Evolutionary conservation across 2,329 filamentous ascomycete species (phyloP).

Genomic region (Pseudogymnoascus sp.): DNA sequence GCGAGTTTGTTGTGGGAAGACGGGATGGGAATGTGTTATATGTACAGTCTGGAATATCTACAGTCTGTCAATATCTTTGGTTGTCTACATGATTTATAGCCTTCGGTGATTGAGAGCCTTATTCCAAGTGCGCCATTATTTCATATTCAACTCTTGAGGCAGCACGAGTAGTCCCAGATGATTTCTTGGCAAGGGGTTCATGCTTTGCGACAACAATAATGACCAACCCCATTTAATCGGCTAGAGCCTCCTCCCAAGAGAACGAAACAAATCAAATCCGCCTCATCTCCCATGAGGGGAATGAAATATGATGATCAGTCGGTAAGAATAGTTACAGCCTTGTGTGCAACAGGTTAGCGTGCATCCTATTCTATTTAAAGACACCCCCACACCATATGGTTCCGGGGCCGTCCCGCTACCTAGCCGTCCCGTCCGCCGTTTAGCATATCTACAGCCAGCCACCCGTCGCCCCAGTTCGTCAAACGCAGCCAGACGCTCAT

Average conservation of each 20-base stretch:
- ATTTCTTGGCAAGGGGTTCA: too few relatives aligned
- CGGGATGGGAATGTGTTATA: not conserved
- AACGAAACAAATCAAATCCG: too few relatives aligned
- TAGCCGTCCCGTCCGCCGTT: not conserved
- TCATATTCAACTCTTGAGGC: too few relatives aligned
- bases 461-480: not conserved
- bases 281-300: too few relatives aligned
- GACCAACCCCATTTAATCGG: too few relatives aligned
- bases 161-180: not conserved
- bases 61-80: not conserved
- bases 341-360: not conserved
- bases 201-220: too few relatives aligned
- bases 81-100: too few relatives aligned
- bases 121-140: too few relatives aligned
- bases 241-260: too few relatives aligned
- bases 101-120: too few relatives aligned
- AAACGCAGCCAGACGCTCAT: not conserved
- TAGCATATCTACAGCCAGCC: not conserved
- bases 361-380: not conserved
- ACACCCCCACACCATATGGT: not conserved
- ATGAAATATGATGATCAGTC: not conserved
- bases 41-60: not conserved
- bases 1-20: not conserved
- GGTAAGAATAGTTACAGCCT: not conserved
- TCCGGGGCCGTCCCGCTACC: not conserved